A percentile compares a stretch with the other conserved stretches of the same genome.
Evolutionary conservation across 345 rosid species (phyloP).

Genomic region (Camelina laxa): DNA sequence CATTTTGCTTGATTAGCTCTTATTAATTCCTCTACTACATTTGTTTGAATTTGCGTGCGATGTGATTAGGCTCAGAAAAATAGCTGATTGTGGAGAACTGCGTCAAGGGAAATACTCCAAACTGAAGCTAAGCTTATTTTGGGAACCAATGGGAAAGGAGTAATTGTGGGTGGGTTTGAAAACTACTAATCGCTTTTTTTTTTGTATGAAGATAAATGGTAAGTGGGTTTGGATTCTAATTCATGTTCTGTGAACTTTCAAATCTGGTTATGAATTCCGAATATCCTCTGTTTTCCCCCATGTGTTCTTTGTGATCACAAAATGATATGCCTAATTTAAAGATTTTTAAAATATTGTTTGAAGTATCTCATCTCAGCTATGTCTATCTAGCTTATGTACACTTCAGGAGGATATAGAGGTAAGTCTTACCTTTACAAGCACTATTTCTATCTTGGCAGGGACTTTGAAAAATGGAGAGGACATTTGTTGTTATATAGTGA

Average conservation of each 20-base stretch:
- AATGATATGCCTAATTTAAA: not conserved
- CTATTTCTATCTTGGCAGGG: not conserved
- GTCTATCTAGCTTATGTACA: not conserved
- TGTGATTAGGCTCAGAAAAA: not conserved
- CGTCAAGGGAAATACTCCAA: not conserved
- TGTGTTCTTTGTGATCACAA: not conserved
- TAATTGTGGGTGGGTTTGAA: not conserved
- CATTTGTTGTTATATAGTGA: not conserved
- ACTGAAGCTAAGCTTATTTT: not conserved
- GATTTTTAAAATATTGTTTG: not conserved
- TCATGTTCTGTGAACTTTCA: not conserved
- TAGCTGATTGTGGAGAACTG: not conserved
- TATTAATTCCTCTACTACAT: not conserved
- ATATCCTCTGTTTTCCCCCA: not conserved
- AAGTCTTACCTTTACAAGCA: not conserved
- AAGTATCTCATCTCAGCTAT: not conserved
- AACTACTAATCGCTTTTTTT: no score
- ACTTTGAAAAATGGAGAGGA: slow-evolving; percentile 2
- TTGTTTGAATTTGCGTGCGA: not conserved
- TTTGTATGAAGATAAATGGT: not conserved
- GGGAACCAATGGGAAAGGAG: not conserved
- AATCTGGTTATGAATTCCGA: not conserved
- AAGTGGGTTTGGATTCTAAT: not conserved
- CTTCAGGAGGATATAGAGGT: not conserved
- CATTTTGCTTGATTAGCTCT: not conserved